These are phyloP conservation scores for Pythium rhizo-oryzae DNA, from an alignment of 352 stramenopile species.

Conservation along the genomic window DNA sequence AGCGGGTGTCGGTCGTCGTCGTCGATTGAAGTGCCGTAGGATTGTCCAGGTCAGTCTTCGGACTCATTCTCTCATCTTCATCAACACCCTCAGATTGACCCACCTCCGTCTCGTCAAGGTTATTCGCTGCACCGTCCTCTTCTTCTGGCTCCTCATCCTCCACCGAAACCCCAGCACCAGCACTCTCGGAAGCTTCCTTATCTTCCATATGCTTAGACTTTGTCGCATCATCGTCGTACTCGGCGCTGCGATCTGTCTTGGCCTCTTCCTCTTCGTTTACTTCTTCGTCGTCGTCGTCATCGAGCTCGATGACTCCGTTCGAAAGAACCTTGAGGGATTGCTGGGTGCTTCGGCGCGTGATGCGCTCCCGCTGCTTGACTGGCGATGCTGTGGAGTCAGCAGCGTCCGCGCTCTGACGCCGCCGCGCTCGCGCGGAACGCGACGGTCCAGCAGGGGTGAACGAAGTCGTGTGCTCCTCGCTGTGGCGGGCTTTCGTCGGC, in stretches of 20 bases:
- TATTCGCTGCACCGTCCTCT: too few relatives aligned
- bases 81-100: too few relatives aligned
- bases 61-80: too few relatives aligned
- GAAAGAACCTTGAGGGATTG: conserved; percentile 29
- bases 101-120: too few relatives aligned
- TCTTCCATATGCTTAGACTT: neutral
- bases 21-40: too few relatives aligned
- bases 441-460: neutral
- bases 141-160: too few relatives aligned
- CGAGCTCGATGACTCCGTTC: conserved; percentile 71
- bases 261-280: conserved; percentile 41
- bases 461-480: conserved; percentile 25
- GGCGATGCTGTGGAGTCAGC: conserved; percentile 1
- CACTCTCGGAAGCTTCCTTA: neutral
- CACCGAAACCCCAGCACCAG: neutral
- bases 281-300: conserved; percentile 89
- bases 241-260: conserved; percentile 28
- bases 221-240: conserved; percentile 16
- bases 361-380: conserved; percentile 10
- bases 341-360: conserved; percentile 30
- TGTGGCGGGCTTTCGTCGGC: conserved; percentile 29
- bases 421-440: conserved; percentile 12
- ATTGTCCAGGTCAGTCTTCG: too few relatives aligned
- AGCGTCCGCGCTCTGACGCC: conserved; percentile 7
- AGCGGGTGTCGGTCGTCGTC: neutral